These are phyloP conservation scores for Melaleuca alternifolia DNA, from an alignment of 345 rosid genomes.

Conservation along the genomic window DNA sequence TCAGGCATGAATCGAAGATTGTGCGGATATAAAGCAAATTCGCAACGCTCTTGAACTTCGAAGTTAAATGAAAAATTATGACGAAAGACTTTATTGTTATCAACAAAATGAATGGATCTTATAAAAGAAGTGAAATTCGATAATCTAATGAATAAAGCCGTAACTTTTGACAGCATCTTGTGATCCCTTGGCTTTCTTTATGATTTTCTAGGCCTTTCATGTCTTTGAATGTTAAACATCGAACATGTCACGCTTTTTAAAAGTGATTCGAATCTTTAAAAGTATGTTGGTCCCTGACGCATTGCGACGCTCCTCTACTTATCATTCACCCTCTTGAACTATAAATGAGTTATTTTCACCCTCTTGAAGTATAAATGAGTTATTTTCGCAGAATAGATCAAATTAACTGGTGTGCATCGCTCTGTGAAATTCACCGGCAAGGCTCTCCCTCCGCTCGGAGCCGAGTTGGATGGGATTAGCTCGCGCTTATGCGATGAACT, in stretches of 20 bases:
- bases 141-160: neutral
- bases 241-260: neutral
- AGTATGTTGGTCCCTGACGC: neutral
- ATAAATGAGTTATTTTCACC: neutral
- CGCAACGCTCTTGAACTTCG: neutral
- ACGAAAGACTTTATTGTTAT: neutral
- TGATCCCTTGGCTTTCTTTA: neutral
- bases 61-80: neutral
- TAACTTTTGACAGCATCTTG: neutral
- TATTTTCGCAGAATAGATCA: neutral
- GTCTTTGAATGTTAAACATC: neutral
- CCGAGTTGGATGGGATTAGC: neutral
- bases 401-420: neutral
- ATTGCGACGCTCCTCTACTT: neutral
- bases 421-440: neutral
- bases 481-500: neutral
- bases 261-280: neutral
- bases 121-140: neutral
- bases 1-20: neutral
- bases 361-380: neutral
- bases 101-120: neutral
- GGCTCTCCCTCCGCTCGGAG: rapidly evolving
- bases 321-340: neutral
- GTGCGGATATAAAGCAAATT: neutral
- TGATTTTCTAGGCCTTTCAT: neutral